phyloP scores from a whole-genome alignment of 2,329 filamentous ascomycete genomes.

The Penicillium sp. region DNA sequence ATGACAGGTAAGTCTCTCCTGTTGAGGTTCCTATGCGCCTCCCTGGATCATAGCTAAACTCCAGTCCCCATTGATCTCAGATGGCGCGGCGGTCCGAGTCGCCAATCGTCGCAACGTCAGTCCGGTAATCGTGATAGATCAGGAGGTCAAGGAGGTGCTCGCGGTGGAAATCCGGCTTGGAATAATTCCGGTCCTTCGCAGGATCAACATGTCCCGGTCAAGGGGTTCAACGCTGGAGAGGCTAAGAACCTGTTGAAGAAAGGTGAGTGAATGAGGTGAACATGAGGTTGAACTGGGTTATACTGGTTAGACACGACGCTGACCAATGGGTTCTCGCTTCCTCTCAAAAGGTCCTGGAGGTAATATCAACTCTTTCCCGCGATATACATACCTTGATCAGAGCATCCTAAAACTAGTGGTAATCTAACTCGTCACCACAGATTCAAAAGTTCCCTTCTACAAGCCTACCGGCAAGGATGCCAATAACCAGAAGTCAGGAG shows the following conservation, averaged over 20 bases:
- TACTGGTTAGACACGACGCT: background rate
- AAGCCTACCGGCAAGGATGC: constrained; percentile 43
- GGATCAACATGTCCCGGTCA: constrained; percentile 48
- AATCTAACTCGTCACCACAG: constrained; percentile 27
- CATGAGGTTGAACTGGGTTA: background rate
- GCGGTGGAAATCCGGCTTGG: constrained; percentile 38
- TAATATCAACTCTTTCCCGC: constrained; percentile 18
- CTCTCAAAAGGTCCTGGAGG: constrained; percentile 33
- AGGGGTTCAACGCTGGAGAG: constrained; percentile 50
- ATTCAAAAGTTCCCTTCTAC: constrained; percentile 42
- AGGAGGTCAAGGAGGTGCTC: constrained; percentile 36
- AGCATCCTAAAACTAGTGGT: background rate
- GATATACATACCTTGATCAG: background rate
- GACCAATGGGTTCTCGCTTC: constrained; percentile 10
- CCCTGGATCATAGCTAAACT: constrained; percentile 12
- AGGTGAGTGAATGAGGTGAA: constrained; percentile 33
- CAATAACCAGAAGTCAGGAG: constrained; percentile 40
- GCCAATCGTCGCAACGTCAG: constrained; percentile 43
- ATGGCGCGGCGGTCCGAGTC: constrained; percentile 47
- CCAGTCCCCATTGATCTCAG: constrained; percentile 24
- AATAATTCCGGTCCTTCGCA: constrained; percentile 29
- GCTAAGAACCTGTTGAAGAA: constrained; percentile 46
- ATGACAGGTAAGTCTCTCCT: constrained; percentile 37
- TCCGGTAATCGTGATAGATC: constrained; percentile 29
- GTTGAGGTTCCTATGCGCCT: background rate